Percentiles rank a stretch among this genome's conserved stretches.
Evolutionary conservation across 148 eudicot species (phyloP).

Genomic region (Silene latifolia): DNA sequence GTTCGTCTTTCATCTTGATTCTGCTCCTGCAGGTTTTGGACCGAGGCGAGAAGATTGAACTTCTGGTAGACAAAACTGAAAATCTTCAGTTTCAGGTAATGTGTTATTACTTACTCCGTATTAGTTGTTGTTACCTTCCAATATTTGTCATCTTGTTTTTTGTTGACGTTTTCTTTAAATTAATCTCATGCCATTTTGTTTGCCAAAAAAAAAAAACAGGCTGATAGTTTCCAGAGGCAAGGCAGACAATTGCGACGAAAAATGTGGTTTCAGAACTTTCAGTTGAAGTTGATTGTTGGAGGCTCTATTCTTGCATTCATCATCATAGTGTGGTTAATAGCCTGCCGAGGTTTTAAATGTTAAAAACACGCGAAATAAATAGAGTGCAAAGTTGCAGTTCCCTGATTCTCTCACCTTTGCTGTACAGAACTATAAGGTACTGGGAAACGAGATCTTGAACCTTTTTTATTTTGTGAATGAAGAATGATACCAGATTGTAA

Average conservation of each 20-base stretch:
- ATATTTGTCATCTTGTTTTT: background rate
- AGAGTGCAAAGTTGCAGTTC: constrained; percentile 12
- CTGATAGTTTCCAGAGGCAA: constrained; percentile 96
- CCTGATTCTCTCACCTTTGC: constrained; percentile 2
- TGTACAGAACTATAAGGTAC: constrained; percentile 23
- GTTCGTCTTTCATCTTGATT: background rate
- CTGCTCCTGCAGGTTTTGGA: constrained; percentile 64
- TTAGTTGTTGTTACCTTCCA: background rate
- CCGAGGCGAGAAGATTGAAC: constrained; percentile 97
- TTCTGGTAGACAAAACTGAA: constrained; percentile 92
- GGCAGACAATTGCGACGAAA: constrained; percentile 83
- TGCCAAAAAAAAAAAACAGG: constrained; percentile 42
- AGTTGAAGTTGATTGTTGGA: constrained; percentile 71
- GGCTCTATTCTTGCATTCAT: constrained; percentile 54
- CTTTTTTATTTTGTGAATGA: constrained; percentile 24
- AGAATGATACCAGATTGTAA: constrained; percentile 17
- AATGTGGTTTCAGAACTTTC: constrained; percentile 95
- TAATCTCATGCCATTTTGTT: background rate
- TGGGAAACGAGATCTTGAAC: background rate
- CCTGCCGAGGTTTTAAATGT: constrained; percentile 70
- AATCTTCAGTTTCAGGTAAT: constrained; percentile 92
- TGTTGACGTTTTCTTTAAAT: background rate
- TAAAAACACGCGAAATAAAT: constrained; percentile 18
- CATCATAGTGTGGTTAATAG: constrained; percentile 69
- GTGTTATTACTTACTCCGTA: constrained; percentile 1